Percentiles rank a stretch among this genome's conserved stretches.
phyloP scores from a whole-genome alignment of 1,139 yeast species.

The Diutina pseudorugosa region DNA sequence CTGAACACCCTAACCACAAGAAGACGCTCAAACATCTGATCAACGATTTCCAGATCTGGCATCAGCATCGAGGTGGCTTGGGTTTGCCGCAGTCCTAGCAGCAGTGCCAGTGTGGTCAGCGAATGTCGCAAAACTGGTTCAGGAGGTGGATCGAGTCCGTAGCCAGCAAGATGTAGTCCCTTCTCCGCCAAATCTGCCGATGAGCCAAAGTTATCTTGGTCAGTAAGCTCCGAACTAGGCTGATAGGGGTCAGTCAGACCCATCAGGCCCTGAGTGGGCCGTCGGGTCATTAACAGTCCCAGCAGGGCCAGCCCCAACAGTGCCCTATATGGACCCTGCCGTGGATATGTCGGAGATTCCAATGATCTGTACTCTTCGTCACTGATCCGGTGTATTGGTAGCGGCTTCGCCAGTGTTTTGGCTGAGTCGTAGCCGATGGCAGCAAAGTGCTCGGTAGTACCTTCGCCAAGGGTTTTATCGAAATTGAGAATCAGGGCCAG shows the following conservation, averaged over 20 bases:
- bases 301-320: slow-evolving; percentile 4
- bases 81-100: slow-evolving; percentile 9
- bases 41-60: slow-evolving; percentile 26
- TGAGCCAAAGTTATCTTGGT: slow-evolving; percentile 9
- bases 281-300: background rate
- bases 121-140: background rate
- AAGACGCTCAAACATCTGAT: slow-evolving; percentile 25
- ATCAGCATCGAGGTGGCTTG: slow-evolving; percentile 21
- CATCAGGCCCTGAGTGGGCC: slow-evolving; percentile 6
- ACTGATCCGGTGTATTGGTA: slow-evolving; percentile 20
- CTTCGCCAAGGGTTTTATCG: slow-evolving; percentile 5
- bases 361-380: slow-evolving; percentile 6
- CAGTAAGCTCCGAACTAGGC: slow-evolving; percentile 6
- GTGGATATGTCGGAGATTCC: background rate
- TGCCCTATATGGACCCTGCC: background rate
- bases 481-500: slow-evolving; percentile 10
- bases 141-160: slow-evolving; percentile 13
- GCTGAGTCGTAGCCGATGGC: slow-evolving; percentile 23
- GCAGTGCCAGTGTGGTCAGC: background rate
- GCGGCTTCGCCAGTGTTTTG: slow-evolving; percentile 16
- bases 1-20: slow-evolving; percentile 28
- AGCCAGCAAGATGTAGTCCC: slow-evolving; percentile 16
- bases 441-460: slow-evolving; percentile 14
- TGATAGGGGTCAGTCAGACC: slow-evolving; percentile 8
- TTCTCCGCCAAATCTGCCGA: slow-evolving; percentile 10